phyloP scores from a whole-genome alignment of 169 alveolate species.

The Cryptosporidium canis region DNA sequence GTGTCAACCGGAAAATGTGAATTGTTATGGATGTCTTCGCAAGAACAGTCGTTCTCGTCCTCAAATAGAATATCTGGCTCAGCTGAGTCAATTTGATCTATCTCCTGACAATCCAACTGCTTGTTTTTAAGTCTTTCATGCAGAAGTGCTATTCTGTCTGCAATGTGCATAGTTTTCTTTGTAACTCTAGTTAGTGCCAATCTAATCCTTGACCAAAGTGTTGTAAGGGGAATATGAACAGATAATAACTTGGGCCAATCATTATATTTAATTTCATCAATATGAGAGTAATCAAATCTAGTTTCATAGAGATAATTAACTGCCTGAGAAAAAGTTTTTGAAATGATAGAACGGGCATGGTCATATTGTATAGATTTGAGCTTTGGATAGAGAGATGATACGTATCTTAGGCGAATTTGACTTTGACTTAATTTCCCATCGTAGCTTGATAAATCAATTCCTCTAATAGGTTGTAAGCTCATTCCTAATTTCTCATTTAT shows the following conservation, averaged over 20 bases:
- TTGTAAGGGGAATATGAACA: conserved; percentile 38
- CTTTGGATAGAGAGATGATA: conserved; percentile 58
- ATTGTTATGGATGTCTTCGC: background rate
- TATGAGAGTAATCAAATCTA: conserved; percentile 14
- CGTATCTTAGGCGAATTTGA: conserved; percentile 51
- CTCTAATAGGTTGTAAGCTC: background rate
- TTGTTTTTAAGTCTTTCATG: conserved; percentile 19
- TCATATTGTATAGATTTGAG: conserved; percentile 19
- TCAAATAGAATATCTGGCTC: background rate
- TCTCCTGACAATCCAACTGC: background rate
- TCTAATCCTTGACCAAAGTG: conserved; percentile 68
- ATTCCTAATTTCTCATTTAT: conserved; percentile 7
- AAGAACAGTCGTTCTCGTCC: background rate
- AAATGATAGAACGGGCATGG: background rate
- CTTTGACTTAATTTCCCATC: conserved; percentile 49
- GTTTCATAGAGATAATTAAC: conserved; percentile 60
- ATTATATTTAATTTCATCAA: conserved; percentile 53
- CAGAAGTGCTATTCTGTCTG: conserved; percentile 31
- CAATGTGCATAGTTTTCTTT: conserved; percentile 16
- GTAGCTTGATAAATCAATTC: conserved; percentile 8
- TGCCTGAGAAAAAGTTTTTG: conserved; percentile 33
- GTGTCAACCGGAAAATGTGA: conserved; percentile 10
- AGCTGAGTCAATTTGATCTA: background rate
- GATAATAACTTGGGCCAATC: conserved; percentile 55
- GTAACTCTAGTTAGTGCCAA: conserved; percentile 41